Conservation (phyloP, 2,329 filamentous ascomycete species). For the Cryphonectria carpinicola region DNA sequence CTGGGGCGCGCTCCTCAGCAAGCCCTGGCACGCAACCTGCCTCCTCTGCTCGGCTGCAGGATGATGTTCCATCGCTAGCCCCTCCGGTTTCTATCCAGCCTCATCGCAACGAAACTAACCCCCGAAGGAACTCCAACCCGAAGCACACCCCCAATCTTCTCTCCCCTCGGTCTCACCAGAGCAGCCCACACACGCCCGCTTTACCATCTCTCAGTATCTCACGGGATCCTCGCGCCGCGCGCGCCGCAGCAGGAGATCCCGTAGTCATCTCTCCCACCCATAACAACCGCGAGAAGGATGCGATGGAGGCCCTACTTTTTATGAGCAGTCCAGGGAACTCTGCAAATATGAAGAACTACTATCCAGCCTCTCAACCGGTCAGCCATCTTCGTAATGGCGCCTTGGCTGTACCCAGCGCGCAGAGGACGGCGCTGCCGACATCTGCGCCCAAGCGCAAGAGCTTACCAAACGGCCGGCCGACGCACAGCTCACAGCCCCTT, state of each 20-base stretch:
- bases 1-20: constrained; percentile 36
- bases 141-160: constrained; percentile 54
- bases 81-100: constrained; percentile 61
- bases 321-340: constrained; percentile 81
- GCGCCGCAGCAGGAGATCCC: constrained; percentile 49
- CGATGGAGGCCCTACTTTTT: constrained; percentile 78
- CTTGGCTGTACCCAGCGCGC: constrained; percentile 32
- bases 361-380: constrained; percentile 47
- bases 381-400: constrained; percentile 42
- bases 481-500: constrained; percentile 32
- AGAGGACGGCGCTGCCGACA: constrained; percentile 50
- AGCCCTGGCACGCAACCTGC: constrained; percentile 37
- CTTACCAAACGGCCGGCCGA: constrained; percentile 53
- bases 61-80: constrained; percentile 44
- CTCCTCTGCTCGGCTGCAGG: constrained; percentile 6
- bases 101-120: constrained; percentile 46
- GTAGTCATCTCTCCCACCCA: constrained; percentile 72
- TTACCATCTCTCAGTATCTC: constrained; percentile 46
- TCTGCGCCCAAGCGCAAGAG: constrained; percentile 54
- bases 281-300: constrained; percentile 75
- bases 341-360: constrained; percentile 61
- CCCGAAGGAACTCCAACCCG: constrained; percentile 56
- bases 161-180: constrained; percentile 49
- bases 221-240: constrained; percentile 39
- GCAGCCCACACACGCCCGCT: constrained; percentile 41